These are phyloP conservation scores for Leccinum colubrinum DNA, from an alignment of 1,284 basidiomycete species.

Conservation along the genomic window DNA sequence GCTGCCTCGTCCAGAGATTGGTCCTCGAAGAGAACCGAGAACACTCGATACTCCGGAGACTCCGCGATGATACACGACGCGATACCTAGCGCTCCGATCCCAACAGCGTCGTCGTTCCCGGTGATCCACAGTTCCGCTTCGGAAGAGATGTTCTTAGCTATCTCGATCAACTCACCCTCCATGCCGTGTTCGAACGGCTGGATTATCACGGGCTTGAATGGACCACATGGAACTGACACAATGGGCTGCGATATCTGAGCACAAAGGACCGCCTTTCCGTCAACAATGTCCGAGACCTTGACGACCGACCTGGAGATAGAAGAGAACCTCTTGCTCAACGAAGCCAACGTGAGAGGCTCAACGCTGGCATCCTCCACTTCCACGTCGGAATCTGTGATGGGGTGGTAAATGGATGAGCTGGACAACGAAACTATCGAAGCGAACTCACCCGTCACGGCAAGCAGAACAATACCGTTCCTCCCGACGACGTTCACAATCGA, in stretches of 20 bases:
- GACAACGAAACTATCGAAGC: too few species aligned
- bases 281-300: too few species aligned
- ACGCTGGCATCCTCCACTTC: too few species aligned
- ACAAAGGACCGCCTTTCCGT: too few species aligned
- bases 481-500: too few species aligned
- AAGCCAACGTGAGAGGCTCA: too few species aligned
- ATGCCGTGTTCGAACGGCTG: constrained; percentile 24
- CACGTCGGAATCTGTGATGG: too few species aligned
- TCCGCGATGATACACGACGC: constrained; percentile 30
- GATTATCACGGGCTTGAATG: constrained; percentile 27
- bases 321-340: too few species aligned
- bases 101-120: constrained; percentile 29
- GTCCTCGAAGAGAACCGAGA: constrained; percentile 30
- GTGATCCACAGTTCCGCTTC: constrained; percentile 21
- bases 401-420: too few species aligned
- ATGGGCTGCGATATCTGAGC: constrained; percentile 4
- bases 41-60: constrained; percentile 28
- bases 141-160: constrained; percentile 13
- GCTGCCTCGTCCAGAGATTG: constrained; percentile 21
- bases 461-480: too few species aligned
- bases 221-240: constrained; percentile 12
- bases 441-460: too few species aligned
- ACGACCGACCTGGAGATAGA: too few species aligned
- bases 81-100: constrained; percentile 31
- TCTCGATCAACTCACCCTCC: constrained; percentile 20